Base-by-base conservation (phyloP, 257 asterid genomes). In the Solanum ossicruentum region DNA sequence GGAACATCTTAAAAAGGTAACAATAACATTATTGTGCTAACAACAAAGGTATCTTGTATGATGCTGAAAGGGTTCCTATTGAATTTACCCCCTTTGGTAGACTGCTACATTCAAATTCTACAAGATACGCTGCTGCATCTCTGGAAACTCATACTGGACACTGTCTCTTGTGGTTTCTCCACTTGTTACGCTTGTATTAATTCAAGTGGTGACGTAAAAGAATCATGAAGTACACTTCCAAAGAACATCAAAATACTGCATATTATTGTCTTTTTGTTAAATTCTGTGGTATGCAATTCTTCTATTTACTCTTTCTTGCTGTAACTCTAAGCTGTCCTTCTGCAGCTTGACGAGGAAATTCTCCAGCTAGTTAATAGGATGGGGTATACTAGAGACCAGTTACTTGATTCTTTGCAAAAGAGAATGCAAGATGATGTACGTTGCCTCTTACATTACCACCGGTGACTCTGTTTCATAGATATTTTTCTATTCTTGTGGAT, bases 341-440 rank as follows among this genome's bases (percentile, higher is more conserved):
- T 93, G 95, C 93, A 96, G 98, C 93, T 93, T 85, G 99, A 96
- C 39, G 99, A 94, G 86, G 98, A 95, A 52, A 91, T 93, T 81
- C 85, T 96, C 81, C 94, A 90, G 89, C 91, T 93, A 89, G 99
- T 95, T 83, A 84, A 89, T 81, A 89, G 90, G 92, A 93, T 93
- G 98, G 95, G 98, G 83, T 87, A 92, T 88, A 95, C 89, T 86
- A 90, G 93, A 88, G 89, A 67, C 88, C 97, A 92, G 85, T 91
- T 96, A 82, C 92, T 94, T 77, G 95, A 93, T 81, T 93, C 99
- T 81, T 90, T 96, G 55, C 95, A 93, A 86, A 96, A 86, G 43
- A 93, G 97, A 87, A 88, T 90, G 85, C 99, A 94, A 90, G 94
- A 96, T 90, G 97, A 94, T 90, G 99, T 94, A 92, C 57, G 85